Conservation (phyloP, 1,284 basidiomycete species). For the Inonotus hispidus region DNA sequence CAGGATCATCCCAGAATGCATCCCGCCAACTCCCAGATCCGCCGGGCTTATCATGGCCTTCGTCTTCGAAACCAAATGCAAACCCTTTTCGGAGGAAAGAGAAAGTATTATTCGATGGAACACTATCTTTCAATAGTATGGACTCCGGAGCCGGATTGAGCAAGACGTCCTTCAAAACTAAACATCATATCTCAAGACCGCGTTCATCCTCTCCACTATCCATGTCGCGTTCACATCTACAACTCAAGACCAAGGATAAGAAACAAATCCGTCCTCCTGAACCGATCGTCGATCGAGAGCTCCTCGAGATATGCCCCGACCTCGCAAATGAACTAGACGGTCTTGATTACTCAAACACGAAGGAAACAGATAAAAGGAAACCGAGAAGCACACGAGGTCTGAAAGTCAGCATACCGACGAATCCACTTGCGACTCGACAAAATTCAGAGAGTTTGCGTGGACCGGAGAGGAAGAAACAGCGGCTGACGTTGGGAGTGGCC, state of each 20-base stretch:
- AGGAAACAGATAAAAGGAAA: not conserved
- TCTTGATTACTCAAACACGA: not conserved
- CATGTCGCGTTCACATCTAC: not conserved
- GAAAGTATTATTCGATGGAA: no score
- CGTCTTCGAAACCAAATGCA: not conserved
- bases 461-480: slow-evolving; percentile 8
- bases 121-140: no score
- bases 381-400: not conserved
- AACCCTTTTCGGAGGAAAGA: not conserved
- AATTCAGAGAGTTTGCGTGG: not conserved
- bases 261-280: not conserved
- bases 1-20: no score
- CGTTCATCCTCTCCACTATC: not conserved
- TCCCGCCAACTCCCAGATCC: no score
- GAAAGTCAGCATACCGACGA: slow-evolving; percentile 1
- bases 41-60: not conserved
- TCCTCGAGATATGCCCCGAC: not conserved
- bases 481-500: not conserved
- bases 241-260: not conserved
- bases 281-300: not conserved
- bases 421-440: slow-evolving; percentile 4
- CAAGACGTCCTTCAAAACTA: not conserved
- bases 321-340: not conserved
- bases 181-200: not conserved
- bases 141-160: not conserved